Evolutionary conservation across 306 rosid species (phyloP).

Genomic region (Elaeagnus macrophylla): DNA sequence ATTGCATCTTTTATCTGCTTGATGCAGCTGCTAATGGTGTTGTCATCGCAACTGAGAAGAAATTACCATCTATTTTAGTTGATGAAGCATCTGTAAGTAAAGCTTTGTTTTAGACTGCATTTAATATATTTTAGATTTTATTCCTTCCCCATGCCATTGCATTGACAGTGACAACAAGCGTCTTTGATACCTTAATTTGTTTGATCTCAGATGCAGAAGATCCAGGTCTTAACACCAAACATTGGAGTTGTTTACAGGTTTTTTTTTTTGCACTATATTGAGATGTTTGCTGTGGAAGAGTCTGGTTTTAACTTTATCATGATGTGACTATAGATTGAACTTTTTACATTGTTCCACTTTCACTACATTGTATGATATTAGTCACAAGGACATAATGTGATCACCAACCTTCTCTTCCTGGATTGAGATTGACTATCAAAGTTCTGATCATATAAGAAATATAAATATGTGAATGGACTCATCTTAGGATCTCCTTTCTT

Average conservation of each 20-base stretch:
- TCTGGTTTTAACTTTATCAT: no score
- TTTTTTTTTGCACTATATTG: background rate
- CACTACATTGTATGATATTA: no score
- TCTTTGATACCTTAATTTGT: background rate
- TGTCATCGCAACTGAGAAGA: constrained; percentile 74
- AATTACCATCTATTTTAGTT: constrained; percentile 70
- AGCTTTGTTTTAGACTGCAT: background rate
- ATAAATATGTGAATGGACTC: no score
- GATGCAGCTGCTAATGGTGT: constrained; percentile 74
- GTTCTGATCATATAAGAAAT: no score
- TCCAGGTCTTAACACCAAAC: constrained; percentile 68
- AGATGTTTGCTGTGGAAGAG: no score
- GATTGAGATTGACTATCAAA: no score
- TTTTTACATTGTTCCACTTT: no score
- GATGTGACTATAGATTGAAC: no score
- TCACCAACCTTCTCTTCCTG: no score
- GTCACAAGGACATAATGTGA: no score
- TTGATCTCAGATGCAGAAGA: constrained; percentile 57
- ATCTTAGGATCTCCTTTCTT: no score
- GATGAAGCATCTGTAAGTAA: constrained; percentile 64
- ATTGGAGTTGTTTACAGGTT: constrained; percentile 80
- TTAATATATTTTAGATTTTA: background rate
- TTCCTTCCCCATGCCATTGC: background rate
- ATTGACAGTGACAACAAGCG: no score
- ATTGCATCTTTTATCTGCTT: constrained; percentile 12